Evolutionary conservation across 768 basidiomycete species (phyloP), one percentile per base, ranked within the genome.

Genomic region (Mycena amicta): DNA sequence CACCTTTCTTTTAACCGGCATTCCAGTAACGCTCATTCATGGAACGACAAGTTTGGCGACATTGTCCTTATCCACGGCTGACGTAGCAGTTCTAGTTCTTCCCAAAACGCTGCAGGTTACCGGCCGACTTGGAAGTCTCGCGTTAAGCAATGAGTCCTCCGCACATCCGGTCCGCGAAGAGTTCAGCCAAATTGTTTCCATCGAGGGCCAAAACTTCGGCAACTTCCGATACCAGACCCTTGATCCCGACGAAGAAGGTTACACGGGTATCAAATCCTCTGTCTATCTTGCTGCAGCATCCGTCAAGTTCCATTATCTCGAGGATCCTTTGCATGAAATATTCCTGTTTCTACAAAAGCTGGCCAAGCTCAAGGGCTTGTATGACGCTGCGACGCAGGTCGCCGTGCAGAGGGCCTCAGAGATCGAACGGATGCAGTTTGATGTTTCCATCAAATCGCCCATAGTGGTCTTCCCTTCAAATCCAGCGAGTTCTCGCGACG

Each of bases 151-250:
- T 67, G 84, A 95, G 66, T 83, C 85, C 33, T 64, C 77, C 20
- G 70, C 75, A 5, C 71, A 77, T 37, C 77, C 79, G 18, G 79
- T 84, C 37, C 75, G 81, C 22, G 79, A 84, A 3, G 83, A 86
- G 50, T 95, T 95, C 76, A 90, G 90, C 68, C 83, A 92, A 63
- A 81, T 98, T 3, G 75, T 98, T 56, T 92, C 93, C 29, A 98
- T 98, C 56, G 93, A 98, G 67, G 97, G 95, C 49, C 84, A 92
- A 66, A 89, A 98, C 67, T 87, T 99, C 39, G 95, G 94, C 18
- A 90, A 96, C 71, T 93, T 99, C 77, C 83, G 81, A 54, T 99
- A 98, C 73, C 89, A 95, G 71, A 98, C 93, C 0, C 94, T 84
- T 72, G 90, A 95, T 70, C 83, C 92, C 2, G 71, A 76, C 28